Percentiles rank a stretch among this genome's conserved stretches.
These are phyloP conservation scores for Teunomyces atbi DNA, from an alignment of 805 yeast species.

Conservation along the genomic window DNA sequence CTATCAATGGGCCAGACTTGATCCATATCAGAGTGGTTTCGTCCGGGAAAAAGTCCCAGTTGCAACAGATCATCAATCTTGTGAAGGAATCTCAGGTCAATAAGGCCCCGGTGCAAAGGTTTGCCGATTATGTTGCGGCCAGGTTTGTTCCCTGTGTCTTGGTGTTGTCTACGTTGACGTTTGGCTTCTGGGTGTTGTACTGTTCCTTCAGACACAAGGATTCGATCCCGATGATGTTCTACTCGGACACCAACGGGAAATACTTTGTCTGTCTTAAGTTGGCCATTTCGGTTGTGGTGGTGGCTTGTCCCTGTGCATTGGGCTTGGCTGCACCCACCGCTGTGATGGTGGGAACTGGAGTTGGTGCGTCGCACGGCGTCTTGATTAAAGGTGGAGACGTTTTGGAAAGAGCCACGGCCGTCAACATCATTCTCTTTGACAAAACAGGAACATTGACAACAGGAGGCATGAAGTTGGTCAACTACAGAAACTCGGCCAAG, in stretches of 20 bases:
- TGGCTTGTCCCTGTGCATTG: slow-evolving; percentile 97
- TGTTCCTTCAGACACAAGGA: slow-evolving; percentile 21
- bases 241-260: slow-evolving; percentile 48
- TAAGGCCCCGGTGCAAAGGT: slow-evolving; percentile 87
- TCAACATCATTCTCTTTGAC: slow-evolving; percentile 76
- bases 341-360: slow-evolving; percentile 98
- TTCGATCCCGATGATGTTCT: slow-evolving; percentile 48
- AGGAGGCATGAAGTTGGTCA: slow-evolving; percentile 62
- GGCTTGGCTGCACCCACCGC: slow-evolving; percentile 99
- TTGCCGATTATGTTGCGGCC: slow-evolving; percentile 82
- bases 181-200: slow-evolving; percentile 42
- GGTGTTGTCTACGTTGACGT: slow-evolving; percentile 59
- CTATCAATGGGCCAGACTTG: slow-evolving; percentile 77
- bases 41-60: slow-evolving; percentile 81
- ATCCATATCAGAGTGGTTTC: slow-evolving; percentile 65
- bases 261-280: slow-evolving; percentile 70
- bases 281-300: slow-evolving; percentile 89
- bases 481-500: slow-evolving; percentile 18
- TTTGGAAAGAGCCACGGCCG: slow-evolving; percentile 66
- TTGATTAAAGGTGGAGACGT: slow-evolving; percentile 91
- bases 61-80: slow-evolving; percentile 80
- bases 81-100: slow-evolving; percentile 88
- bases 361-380: slow-evolving; percentile 87
- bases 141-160: slow-evolving; percentile 80
- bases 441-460: slow-evolving; percentile 94